Conservation (phyloP, 176 grass and related monocot genomes). For the Oryza officinalis region DNA sequence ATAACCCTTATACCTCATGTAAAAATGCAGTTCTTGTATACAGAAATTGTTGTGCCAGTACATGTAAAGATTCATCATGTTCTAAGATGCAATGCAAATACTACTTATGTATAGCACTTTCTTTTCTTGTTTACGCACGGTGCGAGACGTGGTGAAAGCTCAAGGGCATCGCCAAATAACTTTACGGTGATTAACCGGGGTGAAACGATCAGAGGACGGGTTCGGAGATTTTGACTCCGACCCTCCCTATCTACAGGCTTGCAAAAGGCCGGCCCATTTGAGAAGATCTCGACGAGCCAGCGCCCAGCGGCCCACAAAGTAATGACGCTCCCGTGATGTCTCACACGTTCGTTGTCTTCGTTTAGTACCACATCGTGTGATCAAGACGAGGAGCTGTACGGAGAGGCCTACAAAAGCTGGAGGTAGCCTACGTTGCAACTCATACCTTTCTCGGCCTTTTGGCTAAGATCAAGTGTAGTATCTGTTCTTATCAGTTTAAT, state of each 20-base stretch:
- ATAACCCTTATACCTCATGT: not conserved
- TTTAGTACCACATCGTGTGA: not conserved
- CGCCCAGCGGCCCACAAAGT: not conserved
- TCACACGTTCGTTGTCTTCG: too few species aligned
- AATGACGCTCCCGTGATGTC: too few species aligned
- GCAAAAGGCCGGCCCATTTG: too few species aligned
- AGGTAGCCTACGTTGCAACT: not conserved
- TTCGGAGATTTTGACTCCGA: too few species aligned
- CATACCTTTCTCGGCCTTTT: conserved; percentile 79
- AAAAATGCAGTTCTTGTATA: not conserved
- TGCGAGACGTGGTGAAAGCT: too few species aligned
- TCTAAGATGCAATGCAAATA: not conserved
- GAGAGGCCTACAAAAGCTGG: not conserved
- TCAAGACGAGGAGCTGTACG: not conserved
- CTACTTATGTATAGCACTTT: too few species aligned
- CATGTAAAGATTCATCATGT: not conserved
- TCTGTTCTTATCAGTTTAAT: conserved; percentile 61
- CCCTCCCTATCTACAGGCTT: too few species aligned
- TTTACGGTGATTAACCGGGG: too few species aligned
- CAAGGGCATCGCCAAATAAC: too few species aligned
- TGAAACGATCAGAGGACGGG: too few species aligned
- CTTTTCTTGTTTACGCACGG: too few species aligned
- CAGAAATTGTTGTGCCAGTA: not conserved
- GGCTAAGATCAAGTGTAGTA: conserved; percentile 85
- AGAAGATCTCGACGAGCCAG: not conserved